Evolutionary conservation across 306 rosid genomes (phyloP), one percentile per base, ranked within the genome.

Genomic region (Pterocarpus santalinus): DNA sequence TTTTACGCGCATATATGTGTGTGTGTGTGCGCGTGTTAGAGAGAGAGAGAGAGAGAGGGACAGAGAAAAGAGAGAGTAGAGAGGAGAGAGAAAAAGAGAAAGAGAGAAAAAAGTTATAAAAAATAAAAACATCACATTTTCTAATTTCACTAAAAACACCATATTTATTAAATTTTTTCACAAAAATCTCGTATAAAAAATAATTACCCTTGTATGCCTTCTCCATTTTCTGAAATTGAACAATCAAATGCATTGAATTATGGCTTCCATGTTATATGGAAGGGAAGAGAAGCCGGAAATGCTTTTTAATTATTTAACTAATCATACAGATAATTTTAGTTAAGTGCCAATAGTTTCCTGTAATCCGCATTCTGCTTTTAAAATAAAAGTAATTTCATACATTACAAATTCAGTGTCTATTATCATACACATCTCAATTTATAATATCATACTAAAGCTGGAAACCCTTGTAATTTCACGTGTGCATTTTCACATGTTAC

Each of bases 151-250:
- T 22, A 22, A 22, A 22, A 22, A 22, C 28, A 22, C 1, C 28
- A 22, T 22, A 22, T 22, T 22, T 22, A 22, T 22, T 1, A 22
- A 22, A 22, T 22, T 22, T 22, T 22, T 22, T 22, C 28, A 22
- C 28, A 22, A 22, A 22, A 22, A 22, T 22, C 28, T 22, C 0
- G 28, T 22, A 22, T 22, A 22, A 22, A 22, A 22, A 22, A 22
- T 22, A 22, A 22, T 22, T 22, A 22, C 1, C 28, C 28, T 87
- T 96, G 99, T 30, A 96, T 92, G 89, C 88, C 94, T 72, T 96
- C 99, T 33, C 99, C 98, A 81, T 96, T 96, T 82, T 93, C 99
- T 96, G 94, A 86, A 82, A 87, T 81, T 70, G 35, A 86, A 88
- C 57, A 80, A 77, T 65, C 36, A 60, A 38, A 80, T 13, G 64